These are phyloP conservation scores for Glycyrrhiza uralensis DNA, from an alignment of 306 rosid genomes.

Conservation along the genomic window DNA sequence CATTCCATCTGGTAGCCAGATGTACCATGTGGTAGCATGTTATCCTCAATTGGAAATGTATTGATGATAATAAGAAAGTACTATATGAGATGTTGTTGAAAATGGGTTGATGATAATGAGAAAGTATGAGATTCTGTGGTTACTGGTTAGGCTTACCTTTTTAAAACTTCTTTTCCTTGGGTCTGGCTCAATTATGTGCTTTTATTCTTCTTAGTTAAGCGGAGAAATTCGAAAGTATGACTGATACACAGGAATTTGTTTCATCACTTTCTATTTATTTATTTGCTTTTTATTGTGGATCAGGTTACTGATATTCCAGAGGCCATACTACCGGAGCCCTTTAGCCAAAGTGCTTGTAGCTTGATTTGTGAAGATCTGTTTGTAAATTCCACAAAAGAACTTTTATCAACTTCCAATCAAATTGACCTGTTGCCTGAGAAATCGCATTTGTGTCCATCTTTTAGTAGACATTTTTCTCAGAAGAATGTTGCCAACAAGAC, in stretches of 20 bases:
- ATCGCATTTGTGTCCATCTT: slow-evolving; percentile 19
- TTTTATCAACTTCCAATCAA: slow-evolving; percentile 27
- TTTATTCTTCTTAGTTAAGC: slow-evolving; percentile 2
- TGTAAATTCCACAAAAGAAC: slow-evolving; percentile 24
- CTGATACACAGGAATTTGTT: neutral
- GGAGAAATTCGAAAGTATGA: neutral
- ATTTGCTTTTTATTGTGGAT: slow-evolving; percentile 8
- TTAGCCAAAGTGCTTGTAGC: slow-evolving; percentile 34
- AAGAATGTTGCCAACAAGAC: slow-evolving; percentile 20
- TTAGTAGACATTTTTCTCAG: slow-evolving; percentile 42
- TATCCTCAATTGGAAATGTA: neutral
- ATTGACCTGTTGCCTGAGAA: slow-evolving; percentile 29
- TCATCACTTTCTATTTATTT: neutral
- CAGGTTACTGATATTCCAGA: slow-evolving; percentile 69
- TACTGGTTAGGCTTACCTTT: neutral
- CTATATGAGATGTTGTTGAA: neutral
- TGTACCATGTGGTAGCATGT: neutral
- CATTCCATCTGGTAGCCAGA: neutral
- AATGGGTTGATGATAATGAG: neutral
- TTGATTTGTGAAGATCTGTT: slow-evolving; percentile 25
- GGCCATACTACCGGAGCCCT: slow-evolving; percentile 57
- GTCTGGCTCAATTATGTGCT: neutral
- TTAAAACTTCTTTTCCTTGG: neutral
- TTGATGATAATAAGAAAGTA: neutral
- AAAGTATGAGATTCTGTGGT: neutral